Evolutionary conservation across 768 basidiomycete genomes (phyloP), one percentile per base, ranked within the genome.

Genomic region (Phylloporus sp.): DNA sequence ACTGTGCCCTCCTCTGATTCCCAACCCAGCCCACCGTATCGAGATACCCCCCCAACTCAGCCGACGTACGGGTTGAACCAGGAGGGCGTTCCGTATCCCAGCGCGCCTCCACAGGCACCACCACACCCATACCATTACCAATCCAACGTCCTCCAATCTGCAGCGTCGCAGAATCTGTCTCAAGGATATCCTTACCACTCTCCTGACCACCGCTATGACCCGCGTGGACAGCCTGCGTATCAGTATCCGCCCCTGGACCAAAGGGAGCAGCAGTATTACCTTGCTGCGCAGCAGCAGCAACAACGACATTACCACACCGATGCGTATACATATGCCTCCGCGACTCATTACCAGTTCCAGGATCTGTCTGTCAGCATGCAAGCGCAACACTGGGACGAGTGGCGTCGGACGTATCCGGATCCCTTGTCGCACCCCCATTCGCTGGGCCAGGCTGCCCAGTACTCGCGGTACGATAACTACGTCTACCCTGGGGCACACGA

Each of bases 251-350:
- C 45, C 27, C 47, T 26, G 11, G 53, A 54, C 9, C 54, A 44
- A 17, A n/a, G n/a, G n/a, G 63, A 54, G 24, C 50, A 37, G 21
- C 54, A 57, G 23, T 64, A 64, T 9, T 51, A 57, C 21, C 58
- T 54, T 29, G 45, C 62, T 2, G n/a, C n/a, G n/a, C n/a, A n/a
- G n/a, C n/a, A n/a, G n/a, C n/a, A n/a, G n/a, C 64, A 50, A 18
- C 68, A 57, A n/a, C 49, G 47, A 7, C 37, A 39, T n/a, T 52
- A 52, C 23, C 48, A 46, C 22, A 3, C 55, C 24, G 55, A 52
- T 21, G 28, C 53, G 14, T 42, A 45, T 34, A 42, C 33, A 27
- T 44, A 48, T 24, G 1, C 46, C 14, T 3, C 48, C 35, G 10
- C 11, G 34, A 14, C 48, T 6, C 44, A 49, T 17, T 52, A 55